Evolutionary conservation across 208 protist species (phyloP), one percentile per base, ranked within the genome.

Genomic region (Leishmania gerbilli): DNA sequence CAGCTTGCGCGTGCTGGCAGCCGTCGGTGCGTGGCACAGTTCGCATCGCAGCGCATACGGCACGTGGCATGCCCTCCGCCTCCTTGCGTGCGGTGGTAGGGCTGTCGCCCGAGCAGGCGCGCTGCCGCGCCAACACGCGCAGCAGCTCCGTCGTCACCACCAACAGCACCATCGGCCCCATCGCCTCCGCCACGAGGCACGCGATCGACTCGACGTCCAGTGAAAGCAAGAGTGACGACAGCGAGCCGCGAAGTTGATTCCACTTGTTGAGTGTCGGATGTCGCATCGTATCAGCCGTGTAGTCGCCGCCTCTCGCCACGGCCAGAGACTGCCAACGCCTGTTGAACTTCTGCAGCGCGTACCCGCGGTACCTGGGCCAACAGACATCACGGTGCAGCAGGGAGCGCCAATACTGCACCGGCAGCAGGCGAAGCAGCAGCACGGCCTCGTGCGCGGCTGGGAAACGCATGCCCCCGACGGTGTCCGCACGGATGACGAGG

Each of bases 341-440:
- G 19, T 24, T 47, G n/a, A 47, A 1, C 34, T 37, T 17, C 34
- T 56, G 51, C 21, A 77, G 74, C 15, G 56, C 11, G 64, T 79
- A 79, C 42, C 62, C 64, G 9, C 76, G 58, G 60, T 79, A 79
- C 62, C 37, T 40, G 6, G 76, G 62, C 76, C 76, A 79, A 7
- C 2, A 24, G 40, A 71, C 42, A 19, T 62, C 49, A 45, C 76
- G 76, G 4, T 53, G 45, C n/a, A 79, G 56, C 60, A 79, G 37
- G 1, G 27, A 58, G 47, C 64, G 76, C 76, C 56, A 71, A n/a
- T 3, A 34, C 21, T 40, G 45, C 40, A 79, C 27, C 56, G 76
- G 76, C 76, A 79, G 27, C 40, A 69, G 60, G 27, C 62, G 64
- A 45, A 79, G 64, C 64, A 79, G 64, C 76, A 58, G 27, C 11